Evolutionary conservation across 2,329 filamentous ascomycete genomes (phyloP), one percentile per base, ranked within the genome.

Genomic region (Fusarium subglutinans): DNA sequence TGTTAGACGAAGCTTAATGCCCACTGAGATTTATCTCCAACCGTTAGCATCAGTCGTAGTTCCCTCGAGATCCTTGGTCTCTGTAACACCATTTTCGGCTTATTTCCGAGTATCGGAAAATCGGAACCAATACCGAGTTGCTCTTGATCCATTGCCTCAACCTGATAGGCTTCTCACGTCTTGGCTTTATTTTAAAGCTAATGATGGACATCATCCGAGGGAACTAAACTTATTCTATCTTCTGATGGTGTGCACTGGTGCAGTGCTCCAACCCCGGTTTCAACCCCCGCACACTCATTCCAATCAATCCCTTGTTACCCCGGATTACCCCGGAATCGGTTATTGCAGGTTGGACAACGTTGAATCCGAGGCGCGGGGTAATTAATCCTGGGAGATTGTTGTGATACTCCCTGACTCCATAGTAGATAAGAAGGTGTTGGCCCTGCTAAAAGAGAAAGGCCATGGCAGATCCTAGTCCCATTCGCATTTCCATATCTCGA

Each of bases 41-140:
- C 0, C 3, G 1, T 47, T 28, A 28, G 8, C 5, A 15, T 11
- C 6, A 22, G 13, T 22, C 14, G 4, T 6, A 22, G 9, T 5
- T 48, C 8, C 15, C 20, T 11, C 13, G 22, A 22, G 26, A 22
- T 48, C 45, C 18, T 15, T 9, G 13, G 26, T 15, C 45, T 22
- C 13, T 22, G 13, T 22, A 2, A 5, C 8, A 22, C 0, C 45
- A 48, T 11, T 22, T 12, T 6, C 45, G 26, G 45, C 26, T 5
- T 22, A 6, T 30, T 48, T 48, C 45, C 45, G 45, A 15, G 6
- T 15, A 15, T 48, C 45, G 18, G 45, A 48, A 15, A 48, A 11
- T 30, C 45, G 26, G 45, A 48, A 48, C 4, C 8, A 0, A 22
- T 17, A 15, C 45, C 45, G 45, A 48, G 20, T 17, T 17, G 20